Conservation (phyloP, 2,329 filamentous ascomycete genomes). For the Aureobasidium sp. region DNA sequence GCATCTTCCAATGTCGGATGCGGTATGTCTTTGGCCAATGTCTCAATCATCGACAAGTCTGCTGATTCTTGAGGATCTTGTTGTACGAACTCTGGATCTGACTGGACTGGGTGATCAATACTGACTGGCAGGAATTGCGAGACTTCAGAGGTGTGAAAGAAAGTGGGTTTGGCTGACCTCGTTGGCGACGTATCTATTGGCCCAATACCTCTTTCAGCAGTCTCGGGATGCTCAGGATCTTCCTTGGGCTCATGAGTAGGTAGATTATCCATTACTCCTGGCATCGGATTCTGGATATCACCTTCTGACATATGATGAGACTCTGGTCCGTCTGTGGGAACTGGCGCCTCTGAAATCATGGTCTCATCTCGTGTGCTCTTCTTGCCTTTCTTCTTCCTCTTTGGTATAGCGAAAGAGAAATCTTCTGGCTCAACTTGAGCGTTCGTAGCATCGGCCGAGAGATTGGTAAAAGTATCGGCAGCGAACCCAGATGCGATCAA, state of each 20-base stretch:
- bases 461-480: conserved; percentile 16
- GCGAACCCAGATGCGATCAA: conserved; percentile 29
- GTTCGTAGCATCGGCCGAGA: conserved; percentile 8
- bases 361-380: conserved; percentile 36
- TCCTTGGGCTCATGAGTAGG: not conserved
- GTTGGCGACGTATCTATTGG: not conserved
- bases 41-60: not conserved
- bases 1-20: not conserved
- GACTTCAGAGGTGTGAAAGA: conserved; percentile 23
- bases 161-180: not conserved
- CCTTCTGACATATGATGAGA: not conserved
- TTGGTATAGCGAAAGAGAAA: conserved; percentile 30
- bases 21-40: not conserved
- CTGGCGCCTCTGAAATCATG: not conserved
- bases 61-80: not conserved
- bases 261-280: not conserved
- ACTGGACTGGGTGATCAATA: conserved; percentile 14
- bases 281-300: no score
- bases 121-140: conserved; percentile 21
- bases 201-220: not conserved
- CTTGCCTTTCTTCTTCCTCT: conserved; percentile 38
- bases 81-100: not conserved
- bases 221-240: not conserved
- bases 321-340: no score
- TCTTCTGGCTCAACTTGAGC: conserved; percentile 24